These are phyloP conservation scores for Rhododendron ovatum DNA, from an alignment of 148 eudicot genomes.

Conservation along the genomic window DNA sequence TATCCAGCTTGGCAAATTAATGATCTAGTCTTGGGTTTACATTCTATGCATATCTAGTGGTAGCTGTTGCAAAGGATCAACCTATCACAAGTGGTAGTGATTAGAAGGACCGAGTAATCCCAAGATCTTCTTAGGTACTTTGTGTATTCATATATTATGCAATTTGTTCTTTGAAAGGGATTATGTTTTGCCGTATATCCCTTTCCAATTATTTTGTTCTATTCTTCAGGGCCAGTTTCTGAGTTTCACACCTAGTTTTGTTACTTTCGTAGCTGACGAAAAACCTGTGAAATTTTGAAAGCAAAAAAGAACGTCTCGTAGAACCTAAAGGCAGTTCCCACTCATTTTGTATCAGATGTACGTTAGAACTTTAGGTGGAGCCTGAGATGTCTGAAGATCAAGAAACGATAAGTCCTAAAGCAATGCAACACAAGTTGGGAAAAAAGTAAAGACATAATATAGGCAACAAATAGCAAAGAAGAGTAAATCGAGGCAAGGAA, in stretches of 20 bases:
- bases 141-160: background rate
- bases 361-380: background rate
- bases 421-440: background rate
- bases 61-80: background rate
- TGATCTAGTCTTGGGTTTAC: background rate
- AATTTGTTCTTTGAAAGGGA: background rate
- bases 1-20: background rate
- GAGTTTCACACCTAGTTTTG: background rate
- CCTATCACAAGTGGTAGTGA: background rate
- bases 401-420: background rate
- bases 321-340: background rate
- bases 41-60: background rate
- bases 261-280: background rate
- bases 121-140: background rate
- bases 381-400: background rate
- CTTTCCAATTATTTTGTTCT: background rate
- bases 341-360: background rate
- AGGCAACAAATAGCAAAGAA: background rate
- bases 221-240: background rate
- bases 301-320: background rate
- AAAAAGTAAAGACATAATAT: background rate
- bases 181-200: background rate
- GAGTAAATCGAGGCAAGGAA: background rate
- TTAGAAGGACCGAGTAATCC: background rate
- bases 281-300: background rate